Conservation (phyloP, 768 basidiomycete genomes). For the Boletus coccyginus region DNA sequence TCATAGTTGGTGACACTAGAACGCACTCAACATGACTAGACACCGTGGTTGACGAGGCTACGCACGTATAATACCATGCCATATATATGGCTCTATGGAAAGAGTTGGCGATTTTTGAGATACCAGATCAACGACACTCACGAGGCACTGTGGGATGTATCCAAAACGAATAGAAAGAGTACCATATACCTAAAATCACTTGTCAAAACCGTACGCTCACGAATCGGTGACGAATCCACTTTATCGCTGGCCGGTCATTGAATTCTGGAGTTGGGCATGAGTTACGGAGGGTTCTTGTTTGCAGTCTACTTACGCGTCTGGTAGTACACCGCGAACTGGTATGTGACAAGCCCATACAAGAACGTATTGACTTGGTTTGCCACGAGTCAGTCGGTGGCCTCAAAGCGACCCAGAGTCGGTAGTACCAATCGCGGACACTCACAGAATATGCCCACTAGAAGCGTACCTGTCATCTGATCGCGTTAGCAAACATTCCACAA, state of each 20-base stretch:
- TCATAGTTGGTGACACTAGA: conserved; percentile 12
- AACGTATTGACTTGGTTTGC: conserved; percentile 21
- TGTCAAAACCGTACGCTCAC: neutral
- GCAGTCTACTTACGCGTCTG: conserved; percentile 6
- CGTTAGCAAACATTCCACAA: neutral
- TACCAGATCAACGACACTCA: neutral
- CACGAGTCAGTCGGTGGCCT: neutral
- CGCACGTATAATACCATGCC: conserved; percentile 21
- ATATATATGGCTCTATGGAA: conserved; percentile 14
- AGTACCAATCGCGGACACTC: neutral
- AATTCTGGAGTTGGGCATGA: conserved; percentile 5
- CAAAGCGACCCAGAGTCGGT: neutral
- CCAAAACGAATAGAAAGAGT: conserved; percentile 15
- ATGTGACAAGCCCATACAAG: conserved; percentile 43
- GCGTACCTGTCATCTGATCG: conserved; percentile 10
- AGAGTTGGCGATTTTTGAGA: too few species aligned
- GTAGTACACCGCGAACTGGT: conserved; percentile 42
- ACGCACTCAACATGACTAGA: neutral
- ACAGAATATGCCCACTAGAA: conserved; percentile 22
- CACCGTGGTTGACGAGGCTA: too few species aligned
- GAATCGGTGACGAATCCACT: neutral
- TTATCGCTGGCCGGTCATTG: conserved; percentile 11
- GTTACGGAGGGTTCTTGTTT: neutral
- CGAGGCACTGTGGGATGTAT: conserved; percentile 20
- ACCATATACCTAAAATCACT: conserved; percentile 14